Percentiles rank a stretch among this genome's conserved stretches.
phyloP scores from a whole-genome alignment of 345 rosid species.

The Viola odorata region DNA sequence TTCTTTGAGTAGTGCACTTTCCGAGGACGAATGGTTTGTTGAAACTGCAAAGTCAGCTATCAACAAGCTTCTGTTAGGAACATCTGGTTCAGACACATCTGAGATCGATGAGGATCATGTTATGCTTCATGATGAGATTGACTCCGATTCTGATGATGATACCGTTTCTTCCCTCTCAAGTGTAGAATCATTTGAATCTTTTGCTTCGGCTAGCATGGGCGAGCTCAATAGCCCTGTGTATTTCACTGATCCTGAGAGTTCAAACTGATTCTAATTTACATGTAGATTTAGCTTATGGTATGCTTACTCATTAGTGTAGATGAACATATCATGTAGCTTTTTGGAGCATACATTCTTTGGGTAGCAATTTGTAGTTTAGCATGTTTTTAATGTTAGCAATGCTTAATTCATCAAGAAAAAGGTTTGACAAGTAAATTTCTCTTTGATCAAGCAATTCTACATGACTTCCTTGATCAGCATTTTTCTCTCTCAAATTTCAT shows the following conservation, averaged over 20 bases:
- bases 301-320: neutral
- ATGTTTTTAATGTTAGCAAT: neutral
- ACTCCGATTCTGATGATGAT: slow-evolving; percentile 50
- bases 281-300: slow-evolving; percentile 9
- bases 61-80: slow-evolving; percentile 61
- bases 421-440: neutral
- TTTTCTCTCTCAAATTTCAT: no score
- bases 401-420: neutral
- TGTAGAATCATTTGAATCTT: slow-evolving; percentile 62
- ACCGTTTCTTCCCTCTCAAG: slow-evolving; percentile 62
- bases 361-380: neutral
- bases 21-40: slow-evolving; percentile 85
- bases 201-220: slow-evolving; percentile 94
- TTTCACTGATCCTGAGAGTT: slow-evolving; percentile 60
- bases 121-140: slow-evolving; percentile 33
- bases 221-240: slow-evolving; percentile 72
- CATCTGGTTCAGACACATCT: slow-evolving; percentile 75
- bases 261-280: slow-evolving; percentile 3
- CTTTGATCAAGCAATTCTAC: no score
- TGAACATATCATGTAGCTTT: no score
- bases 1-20: slow-evolving; percentile 47
- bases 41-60: slow-evolving; percentile 89
- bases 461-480: no score
- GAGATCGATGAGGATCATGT: slow-evolving; percentile 65
- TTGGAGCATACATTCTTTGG: no score